Percentiles rank a stretch among this genome's conserved stretches.
phyloP scores from a whole-genome alignment of 2,329 filamentous ascomycete genomes.

The Seiridium cupressi region DNA sequence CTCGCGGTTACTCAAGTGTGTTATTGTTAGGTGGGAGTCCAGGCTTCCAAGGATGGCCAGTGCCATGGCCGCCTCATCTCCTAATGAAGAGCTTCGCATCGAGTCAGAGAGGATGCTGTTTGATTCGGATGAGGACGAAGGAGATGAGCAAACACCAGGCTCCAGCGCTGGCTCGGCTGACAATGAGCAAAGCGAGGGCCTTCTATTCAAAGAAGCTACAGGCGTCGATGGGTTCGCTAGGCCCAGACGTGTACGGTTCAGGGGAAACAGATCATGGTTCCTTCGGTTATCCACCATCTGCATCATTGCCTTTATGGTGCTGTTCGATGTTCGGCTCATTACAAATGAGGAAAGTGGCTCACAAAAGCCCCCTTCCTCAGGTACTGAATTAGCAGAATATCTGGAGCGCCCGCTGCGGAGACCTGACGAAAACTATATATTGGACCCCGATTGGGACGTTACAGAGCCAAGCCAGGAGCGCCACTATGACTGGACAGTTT shows the following conservation, averaged over 20 bases:
- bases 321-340: constrained; percentile 9
- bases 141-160: background rate
- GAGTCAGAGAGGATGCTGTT: constrained; percentile 4
- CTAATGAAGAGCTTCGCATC: background rate
- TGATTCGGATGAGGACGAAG: constrained; percentile 1
- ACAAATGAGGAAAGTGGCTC: background rate
- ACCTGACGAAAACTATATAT: constrained; percentile 47
- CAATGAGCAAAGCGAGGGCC: constrained; percentile 9
- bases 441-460: constrained; percentile 57
- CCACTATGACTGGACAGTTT: constrained; percentile 60
- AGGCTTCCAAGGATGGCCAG: background rate
- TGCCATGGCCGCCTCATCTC: constrained; percentile 3
- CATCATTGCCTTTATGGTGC: constrained; percentile 5
- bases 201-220: constrained; percentile 7
- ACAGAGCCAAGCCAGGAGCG: constrained; percentile 46
- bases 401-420: constrained; percentile 10
- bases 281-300: constrained; percentile 9
- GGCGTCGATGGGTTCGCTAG: constrained; percentile 8
- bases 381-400: background rate
- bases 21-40: background rate
- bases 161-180: constrained; percentile 2
- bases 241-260: background rate
- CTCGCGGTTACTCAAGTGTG: background rate
- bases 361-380: background rate
- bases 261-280: constrained; percentile 12